Evolutionary conservation across 345 rosid genomes (phyloP).

Genomic region (Sonneratia caseolaris): DNA sequence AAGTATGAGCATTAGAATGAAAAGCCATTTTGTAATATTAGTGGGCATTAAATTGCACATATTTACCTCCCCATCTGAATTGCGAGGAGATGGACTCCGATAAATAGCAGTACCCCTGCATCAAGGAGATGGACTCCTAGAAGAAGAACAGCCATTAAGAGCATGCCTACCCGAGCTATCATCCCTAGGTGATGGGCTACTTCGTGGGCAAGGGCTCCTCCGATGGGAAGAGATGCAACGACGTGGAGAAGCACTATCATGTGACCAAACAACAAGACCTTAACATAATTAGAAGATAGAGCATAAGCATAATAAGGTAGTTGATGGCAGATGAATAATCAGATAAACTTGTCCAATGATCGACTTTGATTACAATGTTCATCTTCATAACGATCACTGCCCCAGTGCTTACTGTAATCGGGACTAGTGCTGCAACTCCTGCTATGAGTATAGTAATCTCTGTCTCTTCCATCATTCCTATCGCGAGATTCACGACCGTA

Average conservation of each 20-base stretch:
- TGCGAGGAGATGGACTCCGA: constrained; percentile 8
- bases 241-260: constrained; percentile 26
- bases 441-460: constrained; percentile 28
- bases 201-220: constrained; percentile 28
- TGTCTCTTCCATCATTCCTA: constrained; percentile 27
- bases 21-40: background rate
- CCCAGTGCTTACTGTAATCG: constrained; percentile 23
- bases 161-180: constrained; percentile 7
- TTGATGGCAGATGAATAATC: background rate
- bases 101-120: constrained; percentile 3
- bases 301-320: background rate
- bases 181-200: constrained; percentile 17
- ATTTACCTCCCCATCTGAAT: constrained; percentile 6
- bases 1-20: background rate
- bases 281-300: background rate
- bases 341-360: constrained; percentile 29
- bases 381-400: constrained; percentile 32
- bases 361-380: constrained; percentile 31
- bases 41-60: background rate
- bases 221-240: constrained; percentile 23
- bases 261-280: background rate
- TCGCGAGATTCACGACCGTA: constrained; percentile 22
- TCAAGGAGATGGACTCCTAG: constrained; percentile 10
- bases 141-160: constrained; percentile 16
- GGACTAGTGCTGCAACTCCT: constrained; percentile 46